Base-by-base conservation (phyloP, 495 filamentous ascomycete species). In the Daldinia vernicosa region DNA sequence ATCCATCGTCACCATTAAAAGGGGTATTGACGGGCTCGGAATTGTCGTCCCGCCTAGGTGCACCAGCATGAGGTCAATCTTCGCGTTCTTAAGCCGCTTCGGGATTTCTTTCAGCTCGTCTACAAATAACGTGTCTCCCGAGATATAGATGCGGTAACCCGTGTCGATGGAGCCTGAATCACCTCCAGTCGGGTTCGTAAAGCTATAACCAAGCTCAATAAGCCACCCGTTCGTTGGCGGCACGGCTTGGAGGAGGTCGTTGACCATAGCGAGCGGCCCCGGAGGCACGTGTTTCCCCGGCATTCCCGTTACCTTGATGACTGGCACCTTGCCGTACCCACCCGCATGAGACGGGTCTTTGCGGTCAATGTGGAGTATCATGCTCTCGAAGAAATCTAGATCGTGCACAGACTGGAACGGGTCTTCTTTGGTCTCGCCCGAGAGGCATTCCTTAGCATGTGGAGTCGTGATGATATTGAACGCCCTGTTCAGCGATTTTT, bases 201-300 rank as follows among this genome's bases (percentile, higher is more conserved):
- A 33, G 32, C 43, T 61, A 61, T 85, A 82, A 5, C 89, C 90
- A 22, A 92, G 79, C 70, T 92, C 89, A 5, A 93, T 58, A 76
- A 92, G 84, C 89, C 89, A 93, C 37, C 90, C 91, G 69, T 92
- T 92, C 4, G 88, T 90, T 1, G 90, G 90, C 5, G 90, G 90
- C 54, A 91, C 89, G 0, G 89, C 89, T 19, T 80, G 72, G 4
- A 89, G 75, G 11, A 91, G n/a, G 33, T 90, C 83, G 75, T 92
- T 92, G 26, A 80, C 75, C 27, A 71, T 75, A 4, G 78, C 75
- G 22, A 90, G 68, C 6, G 81, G 71, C 0, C 82, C 81, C 1
- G 85, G 82, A 5, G 89, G 87, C 2, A 92, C 86, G 74, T 92
- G 89, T 69, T 91, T 89, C n/a, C 88, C 91, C 7, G 89, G 90